Conservation (phyloP, 2,329 filamentous ascomycete genomes). For the Claviceps monticola region DNA sequence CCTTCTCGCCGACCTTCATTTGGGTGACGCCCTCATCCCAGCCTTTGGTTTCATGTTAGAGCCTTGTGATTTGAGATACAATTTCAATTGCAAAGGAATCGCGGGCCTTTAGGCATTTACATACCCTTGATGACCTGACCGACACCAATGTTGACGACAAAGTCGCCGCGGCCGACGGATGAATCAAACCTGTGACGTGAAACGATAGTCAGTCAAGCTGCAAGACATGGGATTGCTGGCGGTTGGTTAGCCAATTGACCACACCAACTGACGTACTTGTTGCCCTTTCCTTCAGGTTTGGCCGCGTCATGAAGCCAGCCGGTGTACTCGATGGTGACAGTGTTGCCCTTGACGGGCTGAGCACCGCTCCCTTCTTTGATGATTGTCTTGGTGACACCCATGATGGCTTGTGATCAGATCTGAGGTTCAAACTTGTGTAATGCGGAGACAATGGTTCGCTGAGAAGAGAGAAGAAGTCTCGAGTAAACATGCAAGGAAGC, state of each 20-base stretch:
- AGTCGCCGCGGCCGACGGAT: slow-evolving; percentile 63
- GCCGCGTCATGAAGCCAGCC: slow-evolving; percentile 64
- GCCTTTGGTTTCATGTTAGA: slow-evolving; percentile 28
- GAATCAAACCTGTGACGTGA: slow-evolving; percentile 62
- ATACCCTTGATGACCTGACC: slow-evolving; percentile 78
- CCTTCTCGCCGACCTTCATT: slow-evolving; percentile 88
- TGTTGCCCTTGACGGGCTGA: slow-evolving; percentile 51
- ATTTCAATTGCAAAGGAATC: no score
- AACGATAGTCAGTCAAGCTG: background rate
- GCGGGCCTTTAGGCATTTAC: background rate
- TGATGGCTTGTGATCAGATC: slow-evolving; percentile 24
- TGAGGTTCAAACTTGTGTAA: background rate
- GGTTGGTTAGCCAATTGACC: background rate
- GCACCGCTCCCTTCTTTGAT: slow-evolving; percentile 47
- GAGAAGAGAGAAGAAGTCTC: background rate
- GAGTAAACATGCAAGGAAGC: background rate
- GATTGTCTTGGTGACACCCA: slow-evolving; percentile 62
- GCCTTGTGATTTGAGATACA: background rate
- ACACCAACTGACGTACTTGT: slow-evolving; percentile 40
- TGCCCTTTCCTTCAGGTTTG: slow-evolving; percentile 51
- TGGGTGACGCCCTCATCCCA: slow-evolving; percentile 75
- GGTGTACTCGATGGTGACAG: slow-evolving; percentile 79
- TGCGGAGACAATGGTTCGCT: background rate
- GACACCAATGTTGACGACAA: slow-evolving; percentile 65
- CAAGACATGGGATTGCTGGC: background rate